These are phyloP conservation scores for Histomonas meleagridis DNA, from an alignment of 208 protist species.

Conservation along the genomic window DNA sequence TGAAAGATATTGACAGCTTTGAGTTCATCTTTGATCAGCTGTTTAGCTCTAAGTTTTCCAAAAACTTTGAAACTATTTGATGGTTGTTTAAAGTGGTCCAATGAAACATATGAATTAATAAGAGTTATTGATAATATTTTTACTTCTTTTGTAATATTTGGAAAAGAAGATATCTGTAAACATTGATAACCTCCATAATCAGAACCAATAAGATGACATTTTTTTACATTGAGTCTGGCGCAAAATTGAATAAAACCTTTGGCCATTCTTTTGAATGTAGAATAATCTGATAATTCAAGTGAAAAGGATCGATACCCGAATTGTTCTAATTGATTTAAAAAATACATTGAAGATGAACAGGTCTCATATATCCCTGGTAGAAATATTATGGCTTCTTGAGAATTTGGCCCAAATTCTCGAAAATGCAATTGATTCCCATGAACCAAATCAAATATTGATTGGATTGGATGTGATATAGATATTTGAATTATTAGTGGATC, in stretches of 20 bases:
- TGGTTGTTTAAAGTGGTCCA: not conserved
- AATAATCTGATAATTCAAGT: not conserved
- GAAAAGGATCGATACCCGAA: not conserved
- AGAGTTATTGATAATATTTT: not conserved
- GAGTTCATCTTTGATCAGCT: not conserved
- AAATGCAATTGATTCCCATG: not conserved
- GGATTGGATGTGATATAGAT: not conserved
- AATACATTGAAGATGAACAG: not conserved
- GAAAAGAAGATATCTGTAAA: conserved; percentile 26
- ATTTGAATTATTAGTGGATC: not conserved
- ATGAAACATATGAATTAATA: not conserved
- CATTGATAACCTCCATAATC: not conserved
- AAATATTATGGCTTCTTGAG: not conserved
- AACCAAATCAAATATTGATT: not conserved
- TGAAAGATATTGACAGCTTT: not conserved
- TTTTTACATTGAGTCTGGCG: not conserved
- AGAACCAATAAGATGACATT: not conserved
- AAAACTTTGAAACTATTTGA: not conserved
- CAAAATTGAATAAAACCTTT: conserved; percentile 18
- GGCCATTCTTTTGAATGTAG: not conserved
- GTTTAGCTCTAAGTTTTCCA: not conserved
- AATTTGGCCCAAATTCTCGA: not conserved
- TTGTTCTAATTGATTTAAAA: not conserved
- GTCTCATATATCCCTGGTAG: conserved; percentile 16
- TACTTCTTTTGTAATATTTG: not conserved